phyloP scores from a whole-genome alignment of 1,284 basidiomycete genomes.

The Neolentinus lepideus region DNA sequence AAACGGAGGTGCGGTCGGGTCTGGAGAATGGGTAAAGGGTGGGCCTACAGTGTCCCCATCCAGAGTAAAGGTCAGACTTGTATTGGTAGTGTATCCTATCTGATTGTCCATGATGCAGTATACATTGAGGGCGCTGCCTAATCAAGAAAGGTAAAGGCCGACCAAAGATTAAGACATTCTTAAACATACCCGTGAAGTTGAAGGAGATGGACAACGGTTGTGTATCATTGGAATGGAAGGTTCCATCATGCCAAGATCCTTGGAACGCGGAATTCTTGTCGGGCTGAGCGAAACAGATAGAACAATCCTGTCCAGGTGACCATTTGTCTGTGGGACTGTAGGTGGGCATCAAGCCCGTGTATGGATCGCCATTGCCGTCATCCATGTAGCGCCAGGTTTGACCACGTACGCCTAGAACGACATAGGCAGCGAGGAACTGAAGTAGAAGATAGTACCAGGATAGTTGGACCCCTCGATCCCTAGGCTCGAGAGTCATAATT shows the following conservation, averaged over 20 bases:
- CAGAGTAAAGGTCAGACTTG: background rate
- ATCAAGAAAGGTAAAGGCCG: background rate
- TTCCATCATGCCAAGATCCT: constrained; percentile 7
- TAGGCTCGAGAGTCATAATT: no score
- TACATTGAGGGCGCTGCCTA: constrained; percentile 10
- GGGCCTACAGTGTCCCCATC: background rate
- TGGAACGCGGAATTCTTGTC: background rate
- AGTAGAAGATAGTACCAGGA: background rate
- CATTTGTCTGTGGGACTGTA: constrained; percentile 1
- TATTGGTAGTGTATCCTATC: background rate
- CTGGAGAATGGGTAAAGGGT: background rate
- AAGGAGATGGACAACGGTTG: constrained; percentile 4
- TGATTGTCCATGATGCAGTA: constrained; percentile 6
- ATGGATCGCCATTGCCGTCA: background rate
- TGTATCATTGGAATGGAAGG: background rate
- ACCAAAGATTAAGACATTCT: background rate
- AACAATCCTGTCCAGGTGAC: constrained; percentile 3
- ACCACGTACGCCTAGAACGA: background rate
- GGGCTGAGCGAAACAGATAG: constrained; percentile 1
- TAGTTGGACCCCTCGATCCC: background rate
- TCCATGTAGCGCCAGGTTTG: background rate
- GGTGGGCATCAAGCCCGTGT: background rate
- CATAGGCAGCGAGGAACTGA: background rate
- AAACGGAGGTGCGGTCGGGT: background rate
- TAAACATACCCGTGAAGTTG: constrained; percentile 9